Conservation (phyloP, 371 early-diverging fungal species). For the Circinella umbellata region DNA sequence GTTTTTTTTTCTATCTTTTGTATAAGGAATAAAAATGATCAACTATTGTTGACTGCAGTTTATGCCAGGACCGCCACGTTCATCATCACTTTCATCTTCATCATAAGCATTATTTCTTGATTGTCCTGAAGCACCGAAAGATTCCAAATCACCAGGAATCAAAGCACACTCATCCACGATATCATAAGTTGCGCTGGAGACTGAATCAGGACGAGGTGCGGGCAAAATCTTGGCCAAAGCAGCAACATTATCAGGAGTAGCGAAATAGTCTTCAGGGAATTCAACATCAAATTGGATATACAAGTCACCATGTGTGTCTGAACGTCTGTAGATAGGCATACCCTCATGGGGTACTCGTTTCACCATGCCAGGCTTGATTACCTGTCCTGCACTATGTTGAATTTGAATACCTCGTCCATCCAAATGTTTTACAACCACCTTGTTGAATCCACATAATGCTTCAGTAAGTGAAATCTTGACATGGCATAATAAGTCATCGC, state of each 20-base stretch:
- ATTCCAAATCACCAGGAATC: constrained; percentile 36
- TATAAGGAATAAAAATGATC: no score
- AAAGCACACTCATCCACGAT: constrained; percentile 53
- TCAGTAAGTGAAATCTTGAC: constrained; percentile 87
- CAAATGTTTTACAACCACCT: constrained; percentile 81
- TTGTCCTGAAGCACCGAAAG: constrained; percentile 40
- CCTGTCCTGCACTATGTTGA: constrained; percentile 85
- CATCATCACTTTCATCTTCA: constrained; percentile 75
- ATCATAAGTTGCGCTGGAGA: constrained; percentile 35
- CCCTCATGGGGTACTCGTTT: constrained; percentile 91
- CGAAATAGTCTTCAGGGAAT: constrained; percentile 90
- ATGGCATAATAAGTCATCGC: constrained; percentile 58
- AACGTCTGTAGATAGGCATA: constrained; percentile 92
- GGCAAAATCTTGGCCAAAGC: constrained; percentile 61
- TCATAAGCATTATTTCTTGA: constrained; percentile 49
- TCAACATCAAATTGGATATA: constrained; percentile 90
- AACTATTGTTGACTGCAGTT: constrained; percentile 87
- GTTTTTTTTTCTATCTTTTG: no score
- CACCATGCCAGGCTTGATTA: constrained; percentile 87
- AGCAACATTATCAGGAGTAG: constrained; percentile 51
- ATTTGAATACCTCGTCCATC: constrained; percentile 93
- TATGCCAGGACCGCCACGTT: constrained; percentile 57
- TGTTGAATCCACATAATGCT: constrained; percentile 92
- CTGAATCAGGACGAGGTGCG: constrained; percentile 28
- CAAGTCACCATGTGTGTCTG: constrained; percentile 90